phyloP scores from a whole-genome alignment of 208 protist genomes.

The Trypanosoma avium region DNA sequence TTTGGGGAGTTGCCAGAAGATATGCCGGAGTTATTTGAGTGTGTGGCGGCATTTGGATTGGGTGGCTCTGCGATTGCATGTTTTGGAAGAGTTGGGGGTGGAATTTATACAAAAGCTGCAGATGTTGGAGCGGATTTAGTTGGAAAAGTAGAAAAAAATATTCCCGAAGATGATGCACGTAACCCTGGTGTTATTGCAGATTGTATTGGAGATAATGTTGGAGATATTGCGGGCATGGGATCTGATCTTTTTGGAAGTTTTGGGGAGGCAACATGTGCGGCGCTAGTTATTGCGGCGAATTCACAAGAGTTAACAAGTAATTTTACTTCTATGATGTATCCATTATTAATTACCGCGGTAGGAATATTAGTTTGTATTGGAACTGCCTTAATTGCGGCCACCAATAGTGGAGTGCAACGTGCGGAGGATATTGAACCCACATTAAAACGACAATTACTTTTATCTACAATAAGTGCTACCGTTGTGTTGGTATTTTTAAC shows the following conservation, averaged over 20 bases:
- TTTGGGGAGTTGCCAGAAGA: conserved; percentile 42
- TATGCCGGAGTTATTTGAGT: conserved; percentile 71
- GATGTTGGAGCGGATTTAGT: conserved; percentile 96
- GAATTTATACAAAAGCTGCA: conserved; percentile 96
- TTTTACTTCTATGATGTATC: conserved; percentile 90
- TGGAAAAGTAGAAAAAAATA: conserved; percentile 95
- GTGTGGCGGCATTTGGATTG: conserved; percentile 94
- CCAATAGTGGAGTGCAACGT: conserved; percentile 47
- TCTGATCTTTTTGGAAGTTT: conserved; percentile 96
- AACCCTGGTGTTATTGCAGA: conserved; percentile 97
- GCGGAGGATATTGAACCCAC: conserved; percentile 73
- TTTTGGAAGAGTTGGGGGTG: conserved; percentile 95
- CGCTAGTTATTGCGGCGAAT: conserved; percentile 73
- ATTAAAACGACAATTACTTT: conserved; percentile 77
- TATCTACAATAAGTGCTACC: conserved; percentile 72
- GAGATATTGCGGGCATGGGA: conserved; percentile 94
- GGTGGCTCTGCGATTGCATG: conserved; percentile 95
- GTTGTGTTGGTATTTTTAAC: conserved; percentile 64
- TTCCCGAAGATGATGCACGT: conserved; percentile 96
- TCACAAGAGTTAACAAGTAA: conserved; percentile 55
- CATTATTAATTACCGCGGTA: conserved; percentile 78
- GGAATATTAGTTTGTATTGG: conserved; percentile 80
- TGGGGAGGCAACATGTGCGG: conserved; percentile 94
- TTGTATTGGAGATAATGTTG: conserved; percentile 96
- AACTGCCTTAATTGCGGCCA: conserved; percentile 60